Conservation (phyloP, 2,329 filamentous ascomycete genomes). For the Capronia coronata region DNA sequence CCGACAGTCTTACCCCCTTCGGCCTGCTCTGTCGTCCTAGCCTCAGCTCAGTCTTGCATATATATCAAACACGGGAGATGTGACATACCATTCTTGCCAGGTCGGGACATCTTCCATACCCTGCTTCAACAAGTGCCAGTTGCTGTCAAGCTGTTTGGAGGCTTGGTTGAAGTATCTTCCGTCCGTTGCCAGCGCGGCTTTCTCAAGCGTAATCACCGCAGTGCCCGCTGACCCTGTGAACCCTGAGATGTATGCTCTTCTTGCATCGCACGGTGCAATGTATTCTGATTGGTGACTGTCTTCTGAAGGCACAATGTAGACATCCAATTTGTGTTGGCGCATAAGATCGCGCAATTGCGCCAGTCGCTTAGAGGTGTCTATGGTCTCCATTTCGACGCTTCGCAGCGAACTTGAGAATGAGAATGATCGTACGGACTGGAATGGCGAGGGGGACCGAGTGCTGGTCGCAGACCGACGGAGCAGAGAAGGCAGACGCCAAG, state of each 20-base stretch:
- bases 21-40: constrained; percentile 68
- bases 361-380: constrained; percentile 73
- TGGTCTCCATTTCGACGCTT: constrained; percentile 61
- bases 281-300: constrained; percentile 98
- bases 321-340: constrained; percentile 76
- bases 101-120: constrained; percentile 90
- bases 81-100: constrained; percentile 83
- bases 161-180: constrained; percentile 98
- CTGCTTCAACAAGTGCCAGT: constrained; percentile 89
- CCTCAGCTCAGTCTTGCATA: constrained; percentile 17
- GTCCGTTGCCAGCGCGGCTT: constrained; percentile 87
- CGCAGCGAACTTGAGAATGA: constrained; percentile 35
- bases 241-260: constrained; percentile 85
- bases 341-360: constrained; percentile 74
- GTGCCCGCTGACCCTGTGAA: constrained; percentile 94
- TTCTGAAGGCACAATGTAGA: constrained; percentile 94
- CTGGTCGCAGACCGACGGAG: constrained; percentile 17
- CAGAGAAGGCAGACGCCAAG: constrained; percentile 19
- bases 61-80: neutral
- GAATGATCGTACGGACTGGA: constrained; percentile 34
- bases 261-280: constrained; percentile 88
- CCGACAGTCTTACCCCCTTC: constrained; percentile 80
- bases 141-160: constrained; percentile 76
- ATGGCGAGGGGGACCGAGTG: constrained; percentile 6
- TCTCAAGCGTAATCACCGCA: constrained; percentile 76